Evolutionary conservation across 768 basidiomycete species (phyloP), one percentile per base, ranked within the genome.

Genomic region (Collybia mongolica): DNA sequence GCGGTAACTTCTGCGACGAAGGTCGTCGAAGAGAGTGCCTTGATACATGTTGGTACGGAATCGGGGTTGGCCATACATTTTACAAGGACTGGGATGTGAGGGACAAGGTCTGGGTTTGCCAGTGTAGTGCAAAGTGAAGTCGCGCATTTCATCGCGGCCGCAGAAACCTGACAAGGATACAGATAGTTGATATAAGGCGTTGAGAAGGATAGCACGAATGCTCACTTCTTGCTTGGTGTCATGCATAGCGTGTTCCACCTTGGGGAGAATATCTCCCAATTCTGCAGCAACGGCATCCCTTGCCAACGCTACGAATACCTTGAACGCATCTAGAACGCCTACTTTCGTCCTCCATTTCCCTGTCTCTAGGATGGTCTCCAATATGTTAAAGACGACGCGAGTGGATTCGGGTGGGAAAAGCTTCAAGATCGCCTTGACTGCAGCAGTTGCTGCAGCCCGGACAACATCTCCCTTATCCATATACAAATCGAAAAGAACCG

Each of bases 1-100:
- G 93, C 85, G 19, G 89, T 97, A 58, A 98, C 93, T 72, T 98
- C 96, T 46, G 95, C 90, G 52, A 98, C 96, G 57, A 98, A 98
- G 14, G 96, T 98, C 15, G 93, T 93, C 54, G 84, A 91, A 3
- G 95, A 96, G 9, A 98, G 79, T 17, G 92, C 83, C 74, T 98
- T 98, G 80, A 98, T 93, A 60, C 93, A 96, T 24, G 85, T 84
- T 4, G 94, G 83, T 14, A 97, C 94, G 23, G 90, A 78, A 52
- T 86, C 83, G 2, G 96, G 91, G 61, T 92, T 83, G 41, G 88
- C 81, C 95, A 98, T 98, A 70, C 92, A 93, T 68, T 92, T 90
- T 50, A 98, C 93, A 54, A 98, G 84, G 29, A 81, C 79, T 43
- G 88, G 84, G 46, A 94, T 89, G 72, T 97, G 96, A 23, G 91